Evolutionary conservation across 2,329 filamentous ascomycete species (phyloP), one percentile per base, ranked within the genome.

Genomic region (Talaromyces atroroseus): DNA sequence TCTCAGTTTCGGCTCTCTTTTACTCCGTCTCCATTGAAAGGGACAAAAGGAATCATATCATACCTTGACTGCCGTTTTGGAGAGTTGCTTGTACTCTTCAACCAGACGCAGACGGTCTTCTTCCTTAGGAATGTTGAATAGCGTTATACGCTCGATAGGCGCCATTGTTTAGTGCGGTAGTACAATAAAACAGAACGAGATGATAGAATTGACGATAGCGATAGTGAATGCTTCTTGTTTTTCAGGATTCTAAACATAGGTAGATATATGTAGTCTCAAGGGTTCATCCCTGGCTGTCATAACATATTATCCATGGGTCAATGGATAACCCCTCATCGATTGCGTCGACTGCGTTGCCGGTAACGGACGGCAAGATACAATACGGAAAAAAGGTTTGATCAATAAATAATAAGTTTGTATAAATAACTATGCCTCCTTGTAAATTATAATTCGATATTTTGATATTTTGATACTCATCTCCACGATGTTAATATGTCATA

Each of bases 41-140:
- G 48, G 34, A 23, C 40, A 18, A 38, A 26, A 46, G 32, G 10
- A 44, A 49, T 29, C 24, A 49, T 7, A 26, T 26, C 49, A 34
- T 46, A 78, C 76, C 71, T 78, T 78, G 24, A 71, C 66, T 18
- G 77, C 75, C 0, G 75, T 74, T 58, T 71, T 67, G 14, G 71
- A 67, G 8, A 80, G 63, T 5, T 70, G 64, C 56, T 74, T 72
- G 63, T 79, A 79, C 57, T 75, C 66, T 21, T 76, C 74, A 1
- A 80, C 60, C 5, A 81, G 63, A 16, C 68, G 65, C 26, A 72
- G 65, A 21, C 75, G 72, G 59, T 78, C 74, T 48, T 69, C 71
- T 42, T 75, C 73, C 46, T 76, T 72, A 58, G 77, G 74, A 56
- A 81, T 70, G 63, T 81, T 81, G 75, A 82, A 82, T 59, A 80